Conservation (phyloP, 2,329 filamentous ascomycete genomes). For the Diaporthe eres region DNA sequence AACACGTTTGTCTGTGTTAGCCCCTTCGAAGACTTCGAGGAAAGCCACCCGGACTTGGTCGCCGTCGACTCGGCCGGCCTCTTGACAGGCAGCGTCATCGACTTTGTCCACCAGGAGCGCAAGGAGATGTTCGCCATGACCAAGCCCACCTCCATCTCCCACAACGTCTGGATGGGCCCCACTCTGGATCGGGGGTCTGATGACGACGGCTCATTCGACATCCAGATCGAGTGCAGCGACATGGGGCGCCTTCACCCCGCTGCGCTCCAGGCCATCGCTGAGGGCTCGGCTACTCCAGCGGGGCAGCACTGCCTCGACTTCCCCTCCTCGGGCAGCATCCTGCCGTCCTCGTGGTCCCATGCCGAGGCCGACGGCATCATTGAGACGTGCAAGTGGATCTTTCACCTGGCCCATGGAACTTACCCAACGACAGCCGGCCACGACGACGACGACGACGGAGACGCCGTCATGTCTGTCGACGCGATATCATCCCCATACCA, state of each 20-base stretch:
- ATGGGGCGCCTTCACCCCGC: conserved; percentile 81
- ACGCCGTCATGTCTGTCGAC: conserved; percentile 65
- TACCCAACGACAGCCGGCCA: conserved; percentile 51
- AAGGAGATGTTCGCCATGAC: conserved; percentile 96
- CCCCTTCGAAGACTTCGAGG: conserved; percentile 80
- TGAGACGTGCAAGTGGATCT: conserved; percentile 91
- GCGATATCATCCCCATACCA: neutral
- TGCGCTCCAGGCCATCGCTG: conserved; percentile 74
- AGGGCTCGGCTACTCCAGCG: conserved; percentile 62
- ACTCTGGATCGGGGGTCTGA: conserved; percentile 78
- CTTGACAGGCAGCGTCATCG: conserved; percentile 82
- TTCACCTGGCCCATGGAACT: conserved; percentile 81
- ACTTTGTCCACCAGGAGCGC: conserved; percentile 92
- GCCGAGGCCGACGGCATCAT: conserved; percentile 87
- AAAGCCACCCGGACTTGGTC: conserved; percentile 77
- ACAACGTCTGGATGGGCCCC: conserved; percentile 91
- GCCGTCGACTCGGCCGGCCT: conserved; percentile 80
- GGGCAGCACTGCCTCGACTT: conserved; percentile 76
- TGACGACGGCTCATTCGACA: conserved; percentile 78
- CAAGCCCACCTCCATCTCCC: conserved; percentile 86
- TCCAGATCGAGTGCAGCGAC: conserved; percentile 92
- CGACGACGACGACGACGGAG: conserved; percentile 65
- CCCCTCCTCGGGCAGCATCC: conserved; percentile 92
- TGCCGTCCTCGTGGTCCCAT: conserved; percentile 87
- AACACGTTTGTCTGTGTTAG: conserved; percentile 85